Conservation (phyloP, 2,329 filamentous ascomycete species). For the Lasiodiplodia citricola region DNA sequence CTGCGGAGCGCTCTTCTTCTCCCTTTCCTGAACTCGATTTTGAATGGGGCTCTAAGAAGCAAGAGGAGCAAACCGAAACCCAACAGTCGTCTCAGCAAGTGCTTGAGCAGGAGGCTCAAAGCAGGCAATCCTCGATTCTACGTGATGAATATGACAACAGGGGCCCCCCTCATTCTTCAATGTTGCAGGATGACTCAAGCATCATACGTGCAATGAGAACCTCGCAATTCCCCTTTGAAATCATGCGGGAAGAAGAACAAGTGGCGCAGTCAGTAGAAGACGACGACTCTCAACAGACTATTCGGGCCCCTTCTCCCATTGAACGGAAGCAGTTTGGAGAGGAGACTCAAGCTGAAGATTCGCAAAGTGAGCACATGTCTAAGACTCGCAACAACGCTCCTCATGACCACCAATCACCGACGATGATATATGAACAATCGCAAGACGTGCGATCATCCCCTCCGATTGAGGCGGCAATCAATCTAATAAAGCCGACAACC, state of each 20-base stretch:
- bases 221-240: slow-evolving; percentile 5
- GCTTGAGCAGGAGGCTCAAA: background rate
- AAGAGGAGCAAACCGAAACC: background rate
- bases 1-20: slow-evolving; percentile 3
- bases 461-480: background rate
- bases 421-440: background rate
- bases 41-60: background rate
- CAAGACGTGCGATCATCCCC: background rate
- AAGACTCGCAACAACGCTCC: background rate
- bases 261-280: background rate
- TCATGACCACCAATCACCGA: background rate
- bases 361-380: background rate
- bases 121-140: background rate
- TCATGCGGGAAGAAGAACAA: background rate
- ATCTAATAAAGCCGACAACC: background rate
- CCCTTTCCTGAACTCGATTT: slow-evolving; percentile 17
- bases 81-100: background rate
- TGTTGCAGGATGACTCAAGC: slow-evolving; percentile 23
- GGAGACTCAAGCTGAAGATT: background rate
- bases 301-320: background rate
- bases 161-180: slow-evolving; percentile 11
- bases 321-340: background rate
- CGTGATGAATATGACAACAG: background rate
- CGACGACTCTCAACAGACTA: background rate
- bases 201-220: slow-evolving; percentile 14